Evolutionary conservation across 2,329 filamentous ascomycete genomes (phyloP).

Genomic region (Epicoccum sorghinum): DNA sequence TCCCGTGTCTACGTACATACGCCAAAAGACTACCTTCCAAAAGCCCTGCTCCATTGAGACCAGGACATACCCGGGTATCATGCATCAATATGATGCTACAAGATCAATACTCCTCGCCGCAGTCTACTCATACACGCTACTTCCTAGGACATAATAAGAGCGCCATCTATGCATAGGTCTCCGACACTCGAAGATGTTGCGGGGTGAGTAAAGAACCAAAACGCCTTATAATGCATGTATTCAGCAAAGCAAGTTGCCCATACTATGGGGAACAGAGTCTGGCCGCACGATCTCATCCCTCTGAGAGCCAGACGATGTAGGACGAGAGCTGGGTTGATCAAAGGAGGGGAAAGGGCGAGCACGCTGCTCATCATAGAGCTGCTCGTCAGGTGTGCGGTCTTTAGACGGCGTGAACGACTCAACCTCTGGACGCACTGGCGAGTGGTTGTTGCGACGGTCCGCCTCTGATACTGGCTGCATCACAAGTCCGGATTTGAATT

Average conservation of each 20-base stretch:
- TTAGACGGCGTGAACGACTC: conserved; percentile 40
- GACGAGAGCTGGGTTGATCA: conserved; percentile 30
- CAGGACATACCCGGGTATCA: conserved; percentile 36
- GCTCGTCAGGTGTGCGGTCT: conserved; percentile 36
- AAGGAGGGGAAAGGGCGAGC: conserved; percentile 14
- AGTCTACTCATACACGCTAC: conserved; percentile 24
- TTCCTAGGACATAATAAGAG: conserved; percentile 11
- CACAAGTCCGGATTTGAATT: conserved; percentile 27
- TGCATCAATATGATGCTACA: conserved; percentile 27
- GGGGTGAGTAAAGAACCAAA: conserved; percentile 11
- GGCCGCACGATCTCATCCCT: conserved; percentile 32
- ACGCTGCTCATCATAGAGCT: conserved; percentile 31
- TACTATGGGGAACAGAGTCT: conserved; percentile 29
- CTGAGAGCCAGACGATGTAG: conserved; percentile 35
- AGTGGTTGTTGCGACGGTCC: conserved; percentile 42
- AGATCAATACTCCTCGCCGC: conserved; percentile 21
- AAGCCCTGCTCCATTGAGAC: conserved; percentile 12
- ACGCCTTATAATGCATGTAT: conserved; percentile 33
- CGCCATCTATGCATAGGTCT: conserved; percentile 28
- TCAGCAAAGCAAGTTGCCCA: conserved; percentile 30
- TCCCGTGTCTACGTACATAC: conserved; percentile 2
- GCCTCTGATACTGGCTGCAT: conserved; percentile 38
- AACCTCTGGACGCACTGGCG: conserved; percentile 34
- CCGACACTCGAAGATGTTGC: conserved; percentile 1
- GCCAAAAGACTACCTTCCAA: conserved; percentile 1